phyloP scores from a whole-genome alignment of 2,329 filamentous ascomycete species.

The Cercospora sp. region DNA sequence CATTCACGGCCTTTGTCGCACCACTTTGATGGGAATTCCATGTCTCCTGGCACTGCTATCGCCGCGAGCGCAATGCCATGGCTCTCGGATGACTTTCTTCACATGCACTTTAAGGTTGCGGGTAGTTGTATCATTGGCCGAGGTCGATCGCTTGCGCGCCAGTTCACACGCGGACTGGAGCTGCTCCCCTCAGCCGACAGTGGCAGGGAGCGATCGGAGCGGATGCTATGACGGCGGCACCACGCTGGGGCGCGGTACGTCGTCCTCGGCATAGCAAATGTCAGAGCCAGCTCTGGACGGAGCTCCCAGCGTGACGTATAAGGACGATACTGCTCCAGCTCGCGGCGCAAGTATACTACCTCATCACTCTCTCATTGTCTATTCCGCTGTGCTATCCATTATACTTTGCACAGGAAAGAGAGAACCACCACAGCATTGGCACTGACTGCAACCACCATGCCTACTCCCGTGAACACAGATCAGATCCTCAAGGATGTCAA shows the following conservation, averaged over 20 bases:
- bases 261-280: conserved; percentile 23
- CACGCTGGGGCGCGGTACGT: conserved; percentile 5
- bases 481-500: conserved; percentile 82
- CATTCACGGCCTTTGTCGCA: conserved; percentile 5
- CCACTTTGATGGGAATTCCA: conserved; percentile 11
- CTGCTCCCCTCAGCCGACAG: conserved; percentile 19
- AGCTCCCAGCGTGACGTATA: conserved; percentile 29
- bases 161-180: conserved; percentile 2
- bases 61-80: conserved; percentile 5
- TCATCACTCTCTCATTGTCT: conserved; percentile 14
- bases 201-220: conserved; percentile 21
- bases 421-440: neutral
- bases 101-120: conserved; percentile 19
- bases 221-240: conserved; percentile 24
- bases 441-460: conserved; percentile 22
- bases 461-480: conserved; percentile 49
- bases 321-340: conserved; percentile 18
- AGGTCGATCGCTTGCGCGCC: conserved; percentile 17
- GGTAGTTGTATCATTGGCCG: conserved; percentile 15
- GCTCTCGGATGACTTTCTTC: conserved; percentile 8
- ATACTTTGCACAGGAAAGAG: neutral
- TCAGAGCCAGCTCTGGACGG: conserved; percentile 17
- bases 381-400: conserved; percentile 1
- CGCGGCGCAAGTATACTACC: conserved; percentile 8
- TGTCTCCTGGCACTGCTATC: conserved; percentile 2